Percentiles rank a stretch among this genome's conserved stretches.
Conservation (phyloP, 352 stramenopile genomes). For the Thraustochytrium striatum region DNA sequence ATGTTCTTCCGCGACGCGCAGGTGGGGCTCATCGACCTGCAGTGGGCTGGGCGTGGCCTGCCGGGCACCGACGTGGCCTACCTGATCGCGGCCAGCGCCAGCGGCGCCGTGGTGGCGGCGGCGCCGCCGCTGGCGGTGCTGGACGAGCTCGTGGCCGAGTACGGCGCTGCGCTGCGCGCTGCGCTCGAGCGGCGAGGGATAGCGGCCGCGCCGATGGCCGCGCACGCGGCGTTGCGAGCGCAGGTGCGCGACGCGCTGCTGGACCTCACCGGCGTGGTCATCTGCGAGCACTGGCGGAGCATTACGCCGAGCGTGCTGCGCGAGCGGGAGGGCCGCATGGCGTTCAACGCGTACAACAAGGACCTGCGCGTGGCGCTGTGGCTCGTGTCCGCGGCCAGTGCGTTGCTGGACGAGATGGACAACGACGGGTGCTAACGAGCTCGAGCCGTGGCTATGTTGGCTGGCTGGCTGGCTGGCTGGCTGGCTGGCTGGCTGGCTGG, state of each 20-base stretch:
- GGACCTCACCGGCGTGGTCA: constrained; percentile 1
- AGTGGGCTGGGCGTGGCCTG: constrained; percentile 61
- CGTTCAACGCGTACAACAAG: constrained; percentile 46
- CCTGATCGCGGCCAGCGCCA: constrained; percentile 55
- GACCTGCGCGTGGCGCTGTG: not conserved
- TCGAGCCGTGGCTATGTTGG: too few relatives aligned
- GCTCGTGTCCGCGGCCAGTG: too few relatives aligned
- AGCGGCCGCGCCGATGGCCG: not conserved
- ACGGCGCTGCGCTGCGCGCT: not conserved
- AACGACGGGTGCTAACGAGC: too few relatives aligned
- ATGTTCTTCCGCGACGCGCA: constrained; percentile 58
- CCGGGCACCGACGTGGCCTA: constrained; percentile 62
- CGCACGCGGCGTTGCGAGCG: not conserved
- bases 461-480: too few relatives aligned
- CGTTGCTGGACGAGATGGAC: too few relatives aligned
- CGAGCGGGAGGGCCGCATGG: not conserved
- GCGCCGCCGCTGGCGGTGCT: not conserved
- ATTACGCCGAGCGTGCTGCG: not conserved
- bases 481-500: too few relatives aligned
- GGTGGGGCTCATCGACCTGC: constrained; percentile 63
- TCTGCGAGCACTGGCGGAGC: constrained; percentile 23
- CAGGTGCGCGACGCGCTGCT: not conserved
- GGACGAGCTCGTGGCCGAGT: not conserved
- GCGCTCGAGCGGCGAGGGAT: not conserved
- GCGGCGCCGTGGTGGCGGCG: constrained; percentile 27